A percentile compares a stretch with the other conserved stretches of the same genome.
These are phyloP conservation scores for Bifiguratus adelaidae DNA, from an alignment of 192 early-diverging fungal genomes.

Conservation along the genomic window DNA sequence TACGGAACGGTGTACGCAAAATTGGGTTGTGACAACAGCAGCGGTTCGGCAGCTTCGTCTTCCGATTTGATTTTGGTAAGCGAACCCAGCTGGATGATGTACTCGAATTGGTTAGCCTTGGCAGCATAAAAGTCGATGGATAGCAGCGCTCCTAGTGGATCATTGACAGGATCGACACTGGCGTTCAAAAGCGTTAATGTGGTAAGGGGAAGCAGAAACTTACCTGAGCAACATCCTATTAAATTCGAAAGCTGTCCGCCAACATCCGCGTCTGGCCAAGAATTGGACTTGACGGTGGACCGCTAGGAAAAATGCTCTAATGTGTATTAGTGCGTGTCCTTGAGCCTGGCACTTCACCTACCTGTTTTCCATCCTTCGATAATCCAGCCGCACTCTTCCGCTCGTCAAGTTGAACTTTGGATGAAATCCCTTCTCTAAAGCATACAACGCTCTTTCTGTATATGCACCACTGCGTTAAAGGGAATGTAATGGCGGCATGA, in stretches of 20 bases:
- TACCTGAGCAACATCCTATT: slow-evolving; percentile 57
- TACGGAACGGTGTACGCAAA: slow-evolving; percentile 70
- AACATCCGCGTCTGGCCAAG: slow-evolving; percentile 80
- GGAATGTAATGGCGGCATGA: too few species aligned
- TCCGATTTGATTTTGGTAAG: slow-evolving; percentile 19
- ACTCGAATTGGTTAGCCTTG: slow-evolving; percentile 62
- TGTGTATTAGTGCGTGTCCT: too few species aligned
- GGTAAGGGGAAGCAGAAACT: slow-evolving; percentile 12
- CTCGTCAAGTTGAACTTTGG: slow-evolving; percentile 59
- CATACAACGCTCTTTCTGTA: slow-evolving; percentile 73
- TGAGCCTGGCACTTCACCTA: too few species aligned
- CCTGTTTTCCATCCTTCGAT: slow-evolving; percentile 67
- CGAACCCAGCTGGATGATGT: slow-evolving; percentile 25
- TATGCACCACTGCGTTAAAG: too few species aligned
- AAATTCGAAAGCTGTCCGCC: slow-evolving; percentile 88
- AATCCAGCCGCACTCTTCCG: slow-evolving; percentile 58
- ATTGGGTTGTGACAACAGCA: slow-evolving; percentile 44
- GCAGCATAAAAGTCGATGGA: slow-evolving; percentile 83
- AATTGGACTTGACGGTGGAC: slow-evolving; percentile 80
- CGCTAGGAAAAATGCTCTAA: slow-evolving; percentile 62
- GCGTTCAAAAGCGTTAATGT: slow-evolving; percentile 3
- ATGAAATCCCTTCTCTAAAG: slow-evolving; percentile 77
- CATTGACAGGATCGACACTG: slow-evolving; percentile 63
- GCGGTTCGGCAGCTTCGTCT: slow-evolving; percentile 2
- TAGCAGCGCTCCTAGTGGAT: slow-evolving; percentile 65